Evolutionary conservation across 2,329 filamentous ascomycete genomes (phyloP).

Genomic region (Fusarium graminum): DNA sequence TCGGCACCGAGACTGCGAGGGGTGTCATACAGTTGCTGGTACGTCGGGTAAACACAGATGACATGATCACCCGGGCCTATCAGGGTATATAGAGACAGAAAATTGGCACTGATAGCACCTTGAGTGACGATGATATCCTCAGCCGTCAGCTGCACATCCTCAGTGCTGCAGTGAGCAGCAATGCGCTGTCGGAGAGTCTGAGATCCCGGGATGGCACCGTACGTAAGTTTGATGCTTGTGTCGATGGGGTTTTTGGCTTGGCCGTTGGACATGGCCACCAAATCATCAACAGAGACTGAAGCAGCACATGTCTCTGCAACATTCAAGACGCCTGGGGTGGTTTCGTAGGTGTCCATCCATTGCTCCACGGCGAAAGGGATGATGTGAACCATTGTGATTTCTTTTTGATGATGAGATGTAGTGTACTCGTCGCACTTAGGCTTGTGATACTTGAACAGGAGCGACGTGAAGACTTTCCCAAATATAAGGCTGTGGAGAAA

Average conservation of each 20-base stretch:
- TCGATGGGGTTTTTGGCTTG: conserved; percentile 60
- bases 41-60: conserved; percentile 87
- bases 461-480: neutral
- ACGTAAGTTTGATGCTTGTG: conserved; percentile 71
- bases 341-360: conserved; percentile 74
- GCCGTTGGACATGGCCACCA: conserved; percentile 63
- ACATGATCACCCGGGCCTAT: conserved; percentile 83
- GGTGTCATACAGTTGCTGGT: conserved; percentile 85
- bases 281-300: conserved; percentile 79
- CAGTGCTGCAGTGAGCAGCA: conserved; percentile 72
- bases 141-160: conserved; percentile 58
- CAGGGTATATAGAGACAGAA: conserved; percentile 79
- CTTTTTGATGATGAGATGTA: neutral
- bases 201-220: conserved; percentile 80
- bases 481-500: neutral
- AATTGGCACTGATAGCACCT: conserved; percentile 86
- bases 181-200: conserved; percentile 73
- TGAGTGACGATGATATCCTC: conserved; percentile 81
- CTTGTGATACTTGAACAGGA: too few species aligned
- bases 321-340: conserved; percentile 71
- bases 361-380: conserved; percentile 78
- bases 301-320: conserved; percentile 84
- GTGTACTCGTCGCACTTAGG: too few species aligned
- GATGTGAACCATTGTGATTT: conserved; percentile 66
- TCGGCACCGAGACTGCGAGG: conserved; percentile 81